Percentiles rank a stretch among this genome's conserved stretches.
These are phyloP conservation scores for Aspergillus saccharolyticus DNA, from an alignment of 495 filamentous ascomycete species.

Conservation along the genomic window DNA sequence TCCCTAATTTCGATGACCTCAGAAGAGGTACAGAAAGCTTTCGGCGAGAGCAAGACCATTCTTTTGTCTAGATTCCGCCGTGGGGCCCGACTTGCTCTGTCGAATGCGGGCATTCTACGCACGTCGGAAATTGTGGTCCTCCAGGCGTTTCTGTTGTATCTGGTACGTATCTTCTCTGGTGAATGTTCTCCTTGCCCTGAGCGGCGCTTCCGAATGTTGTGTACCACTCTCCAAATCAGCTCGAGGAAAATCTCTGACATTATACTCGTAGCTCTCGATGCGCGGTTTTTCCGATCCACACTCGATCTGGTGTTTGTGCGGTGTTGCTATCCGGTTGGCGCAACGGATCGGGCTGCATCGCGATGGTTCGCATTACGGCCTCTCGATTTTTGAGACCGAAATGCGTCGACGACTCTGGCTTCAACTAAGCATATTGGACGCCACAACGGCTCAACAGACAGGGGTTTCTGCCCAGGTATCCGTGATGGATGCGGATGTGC, in stretches of 20 bases:
- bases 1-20: slow-evolving; percentile 36
- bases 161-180: slow-evolving; percentile 21
- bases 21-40: slow-evolving; percentile 34
- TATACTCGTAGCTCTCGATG: slow-evolving; percentile 22
- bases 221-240: neutral
- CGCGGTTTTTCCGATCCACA: slow-evolving; percentile 34
- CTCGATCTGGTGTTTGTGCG: slow-evolving; percentile 40
- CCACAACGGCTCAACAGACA: slow-evolving; percentile 30
- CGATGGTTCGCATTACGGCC: slow-evolving; percentile 31
- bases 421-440: slow-evolving; percentile 33
- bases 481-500: slow-evolving; percentile 22
- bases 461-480: slow-evolving; percentile 23
- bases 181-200: no score
- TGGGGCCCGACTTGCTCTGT: slow-evolving; percentile 41
- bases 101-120: slow-evolving; percentile 42
- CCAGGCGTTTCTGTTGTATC: slow-evolving; percentile 43
- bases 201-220: no score
- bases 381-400: slow-evolving; percentile 41
- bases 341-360: slow-evolving; percentile 44
- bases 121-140: slow-evolving; percentile 41
- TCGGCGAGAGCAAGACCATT: slow-evolving; percentile 35
- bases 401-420: slow-evolving; percentile 42
- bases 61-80: slow-evolving; percentile 39
- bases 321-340: slow-evolving; percentile 37
- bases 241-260: neutral